These are phyloP conservation scores for Polychaeton citri DNA, from an alignment of 2,329 filamentous ascomycete species.

Conservation along the genomic window DNA sequence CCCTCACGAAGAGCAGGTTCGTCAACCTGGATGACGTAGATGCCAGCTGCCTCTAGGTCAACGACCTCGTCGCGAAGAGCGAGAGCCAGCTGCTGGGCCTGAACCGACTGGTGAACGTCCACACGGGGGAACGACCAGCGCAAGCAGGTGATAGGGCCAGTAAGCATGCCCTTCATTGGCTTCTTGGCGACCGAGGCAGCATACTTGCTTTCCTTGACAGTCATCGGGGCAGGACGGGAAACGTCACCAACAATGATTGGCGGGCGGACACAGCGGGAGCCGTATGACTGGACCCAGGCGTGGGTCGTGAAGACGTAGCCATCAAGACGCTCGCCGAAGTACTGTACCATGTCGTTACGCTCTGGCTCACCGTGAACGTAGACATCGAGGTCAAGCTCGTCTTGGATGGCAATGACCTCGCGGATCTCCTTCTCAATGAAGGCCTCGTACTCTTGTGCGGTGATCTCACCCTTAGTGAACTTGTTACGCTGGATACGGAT, in stretches of 20 bases:
- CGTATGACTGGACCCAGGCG: slow-evolving; percentile 97
- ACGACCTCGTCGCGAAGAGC: slow-evolving; percentile 97
- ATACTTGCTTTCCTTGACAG: slow-evolving; percentile 99
- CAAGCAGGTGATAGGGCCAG: slow-evolving; percentile 95
- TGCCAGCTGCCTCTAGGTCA: slow-evolving; percentile 91
- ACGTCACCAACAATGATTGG: slow-evolving; percentile 98
- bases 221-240: slow-evolving; percentile 93
- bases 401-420: slow-evolving; percentile 89
- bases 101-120: slow-evolving; percentile 96
- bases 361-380: slow-evolving; percentile 98
- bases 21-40: slow-evolving; percentile 97
- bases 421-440: slow-evolving; percentile 99
- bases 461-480: slow-evolving; percentile 98
- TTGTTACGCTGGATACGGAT: slow-evolving; percentile 95
- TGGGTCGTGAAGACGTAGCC: slow-evolving; percentile 98
- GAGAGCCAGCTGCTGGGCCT: slow-evolving; percentile 96
- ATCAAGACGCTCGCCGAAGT: slow-evolving; percentile 94
- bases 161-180: slow-evolving; percentile 99
- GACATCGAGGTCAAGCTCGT: slow-evolving; percentile 94
- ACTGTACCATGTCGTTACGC: slow-evolving; percentile 99
- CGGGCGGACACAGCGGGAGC: slow-evolving; percentile 93
- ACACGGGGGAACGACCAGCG: slow-evolving; percentile 99
- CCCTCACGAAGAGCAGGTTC: slow-evolving; percentile 98
- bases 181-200: slow-evolving; percentile 91
- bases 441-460: slow-evolving; percentile 80